Percentiles rank a stretch among this genome's conserved stretches.
Evolutionary conservation across 2,329 filamentous ascomycete species (phyloP).

Genomic region (Penicillium griseofulvum): DNA sequence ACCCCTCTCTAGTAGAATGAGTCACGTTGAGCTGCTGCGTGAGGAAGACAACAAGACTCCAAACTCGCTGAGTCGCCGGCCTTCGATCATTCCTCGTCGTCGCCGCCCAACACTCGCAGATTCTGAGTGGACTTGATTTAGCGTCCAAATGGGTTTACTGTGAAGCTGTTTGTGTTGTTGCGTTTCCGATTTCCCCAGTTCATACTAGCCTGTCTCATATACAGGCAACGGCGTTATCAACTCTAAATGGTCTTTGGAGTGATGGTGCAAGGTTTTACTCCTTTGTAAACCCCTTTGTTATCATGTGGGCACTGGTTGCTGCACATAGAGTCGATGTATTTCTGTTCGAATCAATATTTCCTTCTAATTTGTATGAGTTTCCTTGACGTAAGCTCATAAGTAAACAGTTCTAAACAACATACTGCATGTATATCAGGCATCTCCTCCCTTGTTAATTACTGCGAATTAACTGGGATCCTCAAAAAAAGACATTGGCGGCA

Average conservation of each 20-base stretch:
- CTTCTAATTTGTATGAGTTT: not conserved
- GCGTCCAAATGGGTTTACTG: not conserved
- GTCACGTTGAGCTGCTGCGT: constrained; percentile 36
- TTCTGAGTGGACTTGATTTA: constrained; percentile 35
- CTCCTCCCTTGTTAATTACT: too few relatives aligned
- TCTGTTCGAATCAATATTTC: constrained; percentile 18
- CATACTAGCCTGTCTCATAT: constrained; percentile 1
- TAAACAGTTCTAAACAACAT: not conserved
- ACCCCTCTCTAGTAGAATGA: constrained; percentile 38
- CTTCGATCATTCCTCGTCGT: constrained; percentile 39
- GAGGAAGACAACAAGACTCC: constrained; percentile 39
- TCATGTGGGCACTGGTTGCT: constrained; percentile 24
- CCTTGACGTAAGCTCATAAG: not conserved
- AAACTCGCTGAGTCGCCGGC: constrained; percentile 32
- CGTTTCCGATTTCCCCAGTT: constrained; percentile 4
- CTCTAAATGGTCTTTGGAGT: constrained; percentile 4
- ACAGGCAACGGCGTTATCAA: constrained; percentile 12
- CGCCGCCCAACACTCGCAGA: constrained; percentile 39
- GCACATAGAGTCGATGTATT: constrained; percentile 15
- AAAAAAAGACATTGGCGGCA: not conserved
- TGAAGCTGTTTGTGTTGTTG: not conserved
- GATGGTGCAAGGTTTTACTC: constrained; percentile 10
- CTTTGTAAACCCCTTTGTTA: constrained; percentile 11
- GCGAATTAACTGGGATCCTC: too few relatives aligned
- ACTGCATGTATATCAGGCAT: not conserved